phyloP scores from a whole-genome alignment of 345 rosid species.

The Pugionium cornutum region DNA sequence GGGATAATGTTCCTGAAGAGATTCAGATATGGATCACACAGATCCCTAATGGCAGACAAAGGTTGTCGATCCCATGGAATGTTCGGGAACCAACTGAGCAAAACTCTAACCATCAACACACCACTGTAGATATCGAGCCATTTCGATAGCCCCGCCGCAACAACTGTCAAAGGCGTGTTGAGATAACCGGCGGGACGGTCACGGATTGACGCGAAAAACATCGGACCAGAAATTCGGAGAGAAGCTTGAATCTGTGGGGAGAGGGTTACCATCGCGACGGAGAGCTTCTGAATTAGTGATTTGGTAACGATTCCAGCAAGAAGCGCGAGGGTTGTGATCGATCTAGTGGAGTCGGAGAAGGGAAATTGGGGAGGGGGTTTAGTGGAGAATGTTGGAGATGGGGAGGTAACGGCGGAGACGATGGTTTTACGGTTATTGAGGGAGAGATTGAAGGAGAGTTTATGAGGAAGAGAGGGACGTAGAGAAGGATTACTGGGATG shows the following conservation, averaged over 20 bases:
- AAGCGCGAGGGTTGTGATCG: constrained; percentile 45
- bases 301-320: constrained; percentile 37
- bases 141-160: constrained; percentile 74
- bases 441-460: constrained; percentile 25
- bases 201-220: constrained; percentile 64
- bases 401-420: constrained; percentile 33
- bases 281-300: constrained; percentile 41
- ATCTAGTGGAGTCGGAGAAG: constrained; percentile 49
- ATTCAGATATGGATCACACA: constrained; percentile 85
- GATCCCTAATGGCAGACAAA: constrained; percentile 72
- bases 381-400: constrained; percentile 26
- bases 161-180: constrained; percentile 83
- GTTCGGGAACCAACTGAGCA: constrained; percentile 94
- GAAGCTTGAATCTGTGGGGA: constrained; percentile 35
- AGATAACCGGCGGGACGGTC: constrained; percentile 54
- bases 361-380: constrained; percentile 12
- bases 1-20: constrained; percentile 86
- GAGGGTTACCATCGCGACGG: constrained; percentile 33
- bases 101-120: constrained; percentile 86
- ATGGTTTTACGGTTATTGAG: constrained; percentile 23
- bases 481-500: constrained; percentile 1
- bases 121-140: constrained; percentile 92
- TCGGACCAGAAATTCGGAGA: constrained; percentile 44
- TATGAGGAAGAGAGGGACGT: constrained; percentile 13
- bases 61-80: constrained; percentile 91